A percentile compares a stretch with the other conserved stretches of the same genome.
Evolutionary conservation across 2,329 filamentous ascomycete species (phyloP).

Genomic region (Herpotrichia juniperi): DNA sequence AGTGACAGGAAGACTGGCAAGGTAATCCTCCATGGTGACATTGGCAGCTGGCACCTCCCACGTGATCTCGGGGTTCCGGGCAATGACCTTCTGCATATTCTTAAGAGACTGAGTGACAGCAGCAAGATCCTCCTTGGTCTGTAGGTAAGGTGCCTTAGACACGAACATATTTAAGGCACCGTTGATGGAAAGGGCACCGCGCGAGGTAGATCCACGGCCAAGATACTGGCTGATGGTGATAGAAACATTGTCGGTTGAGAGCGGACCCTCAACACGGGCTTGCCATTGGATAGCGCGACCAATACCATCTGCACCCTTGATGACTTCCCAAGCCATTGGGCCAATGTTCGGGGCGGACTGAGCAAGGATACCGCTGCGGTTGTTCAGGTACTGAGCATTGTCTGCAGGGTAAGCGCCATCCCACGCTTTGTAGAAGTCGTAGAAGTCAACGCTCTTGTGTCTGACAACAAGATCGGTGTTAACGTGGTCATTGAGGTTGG

Average conservation of each 20-base stretch:
- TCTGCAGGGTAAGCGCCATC: slow-evolving; percentile 49
- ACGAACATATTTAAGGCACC: slow-evolving; percentile 64
- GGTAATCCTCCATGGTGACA: slow-evolving; percentile 62
- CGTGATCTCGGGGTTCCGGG: slow-evolving; percentile 61
- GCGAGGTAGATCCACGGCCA: slow-evolving; percentile 66
- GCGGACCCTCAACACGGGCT: slow-evolving; percentile 65
- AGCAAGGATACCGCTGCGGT: slow-evolving; percentile 65
- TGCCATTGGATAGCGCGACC: slow-evolving; percentile 71
- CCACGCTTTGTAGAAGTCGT: slow-evolving; percentile 70
- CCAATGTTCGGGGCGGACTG: slow-evolving; percentile 71
- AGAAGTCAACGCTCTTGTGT: slow-evolving; percentile 61
- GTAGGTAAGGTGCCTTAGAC: slow-evolving; percentile 64
- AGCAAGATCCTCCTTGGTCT: slow-evolving; percentile 62
- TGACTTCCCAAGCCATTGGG: slow-evolving; percentile 66
- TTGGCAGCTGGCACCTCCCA: slow-evolving; percentile 60
- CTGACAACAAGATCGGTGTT: slow-evolving; percentile 62
- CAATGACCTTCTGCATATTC: slow-evolving; percentile 62
- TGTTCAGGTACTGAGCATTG: slow-evolving; percentile 49
- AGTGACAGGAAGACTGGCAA: slow-evolving; percentile 53
- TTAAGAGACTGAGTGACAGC: slow-evolving; percentile 71
- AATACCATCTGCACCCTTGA: slow-evolving; percentile 63
- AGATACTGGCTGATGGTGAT: slow-evolving; percentile 63
- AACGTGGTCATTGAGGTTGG: slow-evolving; percentile 60
- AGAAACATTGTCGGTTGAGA: slow-evolving; percentile 44
- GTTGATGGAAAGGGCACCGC: slow-evolving; percentile 67